These are phyloP conservation scores for Cyclostephanos invisitatus DNA, from an alignment of 108 stramenopile genomes.

Conservation along the genomic window DNA sequence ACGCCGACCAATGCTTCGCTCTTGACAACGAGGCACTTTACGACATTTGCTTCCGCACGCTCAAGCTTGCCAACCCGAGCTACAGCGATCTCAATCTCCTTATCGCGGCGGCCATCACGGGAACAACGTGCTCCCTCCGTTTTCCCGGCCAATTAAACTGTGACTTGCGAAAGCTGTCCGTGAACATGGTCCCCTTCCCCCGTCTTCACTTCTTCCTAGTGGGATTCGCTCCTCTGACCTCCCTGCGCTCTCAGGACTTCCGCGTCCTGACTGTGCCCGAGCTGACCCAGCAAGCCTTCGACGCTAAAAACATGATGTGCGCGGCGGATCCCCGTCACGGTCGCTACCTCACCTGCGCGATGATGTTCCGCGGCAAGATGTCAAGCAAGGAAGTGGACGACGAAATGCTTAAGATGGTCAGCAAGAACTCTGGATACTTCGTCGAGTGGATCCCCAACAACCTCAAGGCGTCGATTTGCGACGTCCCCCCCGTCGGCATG, in stretches of 20 bases:
- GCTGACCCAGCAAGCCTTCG: constrained; percentile 74
- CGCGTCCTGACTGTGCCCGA: constrained; percentile 75
- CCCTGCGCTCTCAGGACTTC: constrained; percentile 63
- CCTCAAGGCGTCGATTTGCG: constrained; percentile 88
- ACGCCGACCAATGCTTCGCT: constrained; percentile 89
- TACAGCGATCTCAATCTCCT: constrained; percentile 83
- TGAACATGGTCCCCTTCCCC: constrained; percentile 85
- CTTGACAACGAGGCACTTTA: constrained; percentile 91
- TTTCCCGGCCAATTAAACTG: constrained; percentile 86
- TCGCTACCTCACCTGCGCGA: constrained; percentile 73
- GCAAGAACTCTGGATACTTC: constrained; percentile 89
- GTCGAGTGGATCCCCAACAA: constrained; percentile 94
- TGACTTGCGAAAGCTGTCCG: constrained; percentile 79
- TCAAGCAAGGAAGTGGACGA: constrained; percentile 79
- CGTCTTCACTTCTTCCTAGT: constrained; percentile 87
- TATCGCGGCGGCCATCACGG: constrained; percentile 74
- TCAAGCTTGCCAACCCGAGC: constrained; percentile 76
- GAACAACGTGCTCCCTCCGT: constrained; percentile 81
- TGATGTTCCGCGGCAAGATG: constrained; percentile 74
- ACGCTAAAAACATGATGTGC: constrained; percentile 86
- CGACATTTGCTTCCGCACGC: constrained; percentile 86
- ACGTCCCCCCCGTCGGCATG: constrained; percentile 82
- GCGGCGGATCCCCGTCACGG: constrained; percentile 79
- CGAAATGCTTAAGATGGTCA: constrained; percentile 88
- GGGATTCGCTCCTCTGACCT: constrained; percentile 74